Conservation (phyloP, 805 yeast species). For the Wickerhamomyces rabaulensis region DNA sequence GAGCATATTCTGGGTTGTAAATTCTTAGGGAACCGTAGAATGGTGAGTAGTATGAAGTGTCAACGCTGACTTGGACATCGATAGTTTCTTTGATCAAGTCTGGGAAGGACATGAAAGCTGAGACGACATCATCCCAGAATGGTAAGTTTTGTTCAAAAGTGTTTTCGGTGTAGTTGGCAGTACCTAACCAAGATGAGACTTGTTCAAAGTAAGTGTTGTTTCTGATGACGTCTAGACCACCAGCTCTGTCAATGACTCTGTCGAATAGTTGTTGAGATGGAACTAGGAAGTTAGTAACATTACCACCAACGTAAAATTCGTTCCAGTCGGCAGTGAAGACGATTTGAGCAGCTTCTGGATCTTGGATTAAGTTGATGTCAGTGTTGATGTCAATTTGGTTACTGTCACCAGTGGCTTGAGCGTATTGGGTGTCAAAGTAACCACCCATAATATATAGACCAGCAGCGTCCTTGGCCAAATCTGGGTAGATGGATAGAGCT, state of each 20-base stretch:
- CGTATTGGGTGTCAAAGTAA: conserved; percentile 36
- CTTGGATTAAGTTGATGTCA: conserved; percentile 39
- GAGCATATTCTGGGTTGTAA: conserved; percentile 34
- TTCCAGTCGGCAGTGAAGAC: conserved; percentile 37
- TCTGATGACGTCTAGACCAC: conserved; percentile 25
- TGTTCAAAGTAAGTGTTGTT: conserved; percentile 26
- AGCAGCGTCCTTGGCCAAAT: conserved; percentile 33
- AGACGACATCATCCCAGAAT: conserved; percentile 39
- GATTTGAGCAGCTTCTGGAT: conserved; percentile 44
- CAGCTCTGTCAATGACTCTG: conserved; percentile 31
- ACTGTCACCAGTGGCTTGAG: conserved; percentile 28
- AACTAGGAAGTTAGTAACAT: conserved; percentile 35
- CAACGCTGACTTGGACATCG: conserved; percentile 31
- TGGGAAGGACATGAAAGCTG: conserved; percentile 33
- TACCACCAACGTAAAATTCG: conserved; percentile 35
- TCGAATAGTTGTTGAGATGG: conserved; percentile 35
- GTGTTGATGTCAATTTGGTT: conserved; percentile 35
- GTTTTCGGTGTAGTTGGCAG: conserved; percentile 30
- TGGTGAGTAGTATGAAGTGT: conserved; percentile 36
- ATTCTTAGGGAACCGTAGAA: conserved; percentile 36
- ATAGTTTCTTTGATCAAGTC: conserved; percentile 28
- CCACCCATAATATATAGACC: conserved; percentile 41
- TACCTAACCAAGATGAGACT: conserved; percentile 27
- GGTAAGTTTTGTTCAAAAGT: conserved; percentile 32
- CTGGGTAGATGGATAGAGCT: conserved; percentile 36